phyloP scores from a whole-genome alignment of 179 eudicot genomes.

The Nepenthes alata region DNA sequence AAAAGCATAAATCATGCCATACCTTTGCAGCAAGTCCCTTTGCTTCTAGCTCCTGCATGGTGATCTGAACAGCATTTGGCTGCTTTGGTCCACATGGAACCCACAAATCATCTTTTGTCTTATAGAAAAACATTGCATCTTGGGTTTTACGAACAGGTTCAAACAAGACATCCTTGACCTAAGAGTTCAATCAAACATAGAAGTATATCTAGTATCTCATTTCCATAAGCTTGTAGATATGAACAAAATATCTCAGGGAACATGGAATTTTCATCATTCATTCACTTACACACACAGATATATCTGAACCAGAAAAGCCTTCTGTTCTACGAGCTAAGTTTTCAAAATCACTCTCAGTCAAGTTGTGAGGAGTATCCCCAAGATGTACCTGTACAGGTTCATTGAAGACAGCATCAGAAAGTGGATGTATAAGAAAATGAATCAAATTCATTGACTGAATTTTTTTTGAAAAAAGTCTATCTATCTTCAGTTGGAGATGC shows the following conservation, averaged over 20 bases:
- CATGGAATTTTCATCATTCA: not conserved
- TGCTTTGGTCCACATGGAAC: constrained; percentile 91
- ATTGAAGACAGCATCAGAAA: constrained; percentile 4
- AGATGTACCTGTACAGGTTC: constrained; percentile 65
- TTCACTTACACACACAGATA: constrained; percentile 88
- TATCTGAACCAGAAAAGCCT: constrained; percentile 95
- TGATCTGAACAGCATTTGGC: constrained; percentile 71
- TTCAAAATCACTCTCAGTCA: constrained; percentile 85
- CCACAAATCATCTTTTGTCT: constrained; percentile 50
- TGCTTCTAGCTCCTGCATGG: constrained; percentile 83
- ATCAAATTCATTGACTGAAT: too few species aligned
- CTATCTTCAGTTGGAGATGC: not conserved
- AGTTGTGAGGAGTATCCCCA: constrained; percentile 91
- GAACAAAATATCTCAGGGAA: not conserved
- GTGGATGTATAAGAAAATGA: not conserved
- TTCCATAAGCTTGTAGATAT: not conserved
- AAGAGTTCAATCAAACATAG: not conserved
- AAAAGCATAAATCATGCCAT: constrained; percentile 3
- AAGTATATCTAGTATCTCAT: too few species aligned
- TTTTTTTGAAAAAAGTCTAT: not conserved
- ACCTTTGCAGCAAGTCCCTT: constrained; percentile 35
- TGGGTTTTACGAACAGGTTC: constrained; percentile 99
- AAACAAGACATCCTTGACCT: constrained; percentile 88
- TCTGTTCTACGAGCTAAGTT: constrained; percentile 67
- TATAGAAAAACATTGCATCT: constrained; percentile 83